Evolutionary conservation across 2,329 filamentous ascomycete species (phyloP).

Genomic region (Massarina eburnea): DNA sequence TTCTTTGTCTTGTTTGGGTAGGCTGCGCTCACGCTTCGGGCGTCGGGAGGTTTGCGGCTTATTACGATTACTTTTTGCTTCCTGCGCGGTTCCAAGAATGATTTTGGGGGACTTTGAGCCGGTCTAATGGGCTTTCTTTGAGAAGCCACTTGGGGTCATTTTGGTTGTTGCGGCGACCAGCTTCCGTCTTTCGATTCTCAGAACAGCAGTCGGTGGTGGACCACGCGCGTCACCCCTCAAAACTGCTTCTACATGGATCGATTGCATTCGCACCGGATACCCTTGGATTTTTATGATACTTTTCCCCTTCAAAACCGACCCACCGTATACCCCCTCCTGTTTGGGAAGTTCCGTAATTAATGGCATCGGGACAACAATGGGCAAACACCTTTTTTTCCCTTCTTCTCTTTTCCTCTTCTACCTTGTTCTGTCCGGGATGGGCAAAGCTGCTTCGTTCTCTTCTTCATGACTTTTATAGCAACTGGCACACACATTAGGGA

Average conservation of each 20-base stretch:
- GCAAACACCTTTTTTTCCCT: constrained; percentile 24
- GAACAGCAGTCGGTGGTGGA: not conserved
- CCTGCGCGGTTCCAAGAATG: constrained; percentile 29
- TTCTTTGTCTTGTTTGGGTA: constrained; percentile 18
- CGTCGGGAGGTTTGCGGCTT: constrained; percentile 13
- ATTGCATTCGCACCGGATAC: constrained; percentile 9
- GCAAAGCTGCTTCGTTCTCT: not conserved
- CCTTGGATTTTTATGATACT: constrained; percentile 27
- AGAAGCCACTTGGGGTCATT: constrained; percentile 12
- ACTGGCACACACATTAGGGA: constrained; percentile 8
- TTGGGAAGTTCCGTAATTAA: constrained; percentile 40
- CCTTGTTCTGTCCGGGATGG: not conserved
- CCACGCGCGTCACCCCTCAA: not conserved
- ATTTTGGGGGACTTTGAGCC: constrained; percentile 23
- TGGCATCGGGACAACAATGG: constrained; percentile 38
- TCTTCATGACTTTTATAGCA: constrained; percentile 11
- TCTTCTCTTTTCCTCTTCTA: constrained; percentile 13
- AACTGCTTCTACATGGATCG: not conserved
- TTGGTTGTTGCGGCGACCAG: not conserved
- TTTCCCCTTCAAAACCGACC: constrained; percentile 24
- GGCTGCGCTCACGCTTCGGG: constrained; percentile 17
- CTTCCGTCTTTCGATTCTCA: not conserved
- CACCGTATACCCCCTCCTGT: constrained; percentile 22
- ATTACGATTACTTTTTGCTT: constrained; percentile 32
- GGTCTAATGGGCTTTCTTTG: constrained; percentile 36